phyloP scores from a whole-genome alignment of 2,329 filamentous ascomycete species.

The Fusarium ramigenum region DNA sequence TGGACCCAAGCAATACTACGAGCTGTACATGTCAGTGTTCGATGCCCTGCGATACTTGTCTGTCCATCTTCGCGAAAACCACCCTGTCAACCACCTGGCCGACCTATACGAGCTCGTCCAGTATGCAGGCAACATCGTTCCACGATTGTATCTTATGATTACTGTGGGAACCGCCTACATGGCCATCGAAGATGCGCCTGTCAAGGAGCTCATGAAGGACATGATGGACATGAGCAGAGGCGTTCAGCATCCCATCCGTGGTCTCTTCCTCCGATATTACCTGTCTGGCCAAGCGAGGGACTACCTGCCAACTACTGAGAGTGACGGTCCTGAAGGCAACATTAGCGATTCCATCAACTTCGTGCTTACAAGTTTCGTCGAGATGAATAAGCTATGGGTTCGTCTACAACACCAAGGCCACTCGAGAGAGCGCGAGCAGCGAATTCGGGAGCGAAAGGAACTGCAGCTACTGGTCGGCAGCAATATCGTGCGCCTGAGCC shows the following conservation, averaged over 20 bases:
- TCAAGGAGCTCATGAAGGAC: slow-evolving; percentile 99
- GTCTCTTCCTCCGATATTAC: slow-evolving; percentile 95
- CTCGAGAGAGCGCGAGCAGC: slow-evolving; percentile 90
- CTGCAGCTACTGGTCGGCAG: slow-evolving; percentile 94
- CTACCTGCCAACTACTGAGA: slow-evolving; percentile 79
- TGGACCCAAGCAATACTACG: slow-evolving; percentile 99
- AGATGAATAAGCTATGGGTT: slow-evolving; percentile 99
- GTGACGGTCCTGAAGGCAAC: slow-evolving; percentile 94
- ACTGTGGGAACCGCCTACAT: slow-evolving; percentile 99
- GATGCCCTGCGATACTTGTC: slow-evolving; percentile 96
- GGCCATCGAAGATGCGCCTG: slow-evolving; percentile 96
- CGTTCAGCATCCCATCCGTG: slow-evolving; percentile 95
- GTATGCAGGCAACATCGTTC: slow-evolving; percentile 97
- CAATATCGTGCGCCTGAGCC: slow-evolving; percentile 93
- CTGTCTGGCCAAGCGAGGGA: slow-evolving; percentile 94
- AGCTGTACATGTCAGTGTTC: slow-evolving; percentile 99
- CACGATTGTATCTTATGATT: slow-evolving; percentile 97
- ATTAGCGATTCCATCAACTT: slow-evolving; percentile 98
- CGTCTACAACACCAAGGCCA: slow-evolving; percentile 96
- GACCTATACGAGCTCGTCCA: slow-evolving; percentile 98
- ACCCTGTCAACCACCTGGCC: slow-evolving; percentile 96
- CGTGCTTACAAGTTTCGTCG: slow-evolving; percentile 97
- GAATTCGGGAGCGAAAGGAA: slow-evolving; percentile 94
- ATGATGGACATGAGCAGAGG: slow-evolving; percentile 99
- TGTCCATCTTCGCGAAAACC: slow-evolving; percentile 95